Evolutionary conservation across 1,139 yeast genomes (phyloP), one percentile per base, ranked within the genome.

Genomic region (Geotrichum aggregatum): DNA sequence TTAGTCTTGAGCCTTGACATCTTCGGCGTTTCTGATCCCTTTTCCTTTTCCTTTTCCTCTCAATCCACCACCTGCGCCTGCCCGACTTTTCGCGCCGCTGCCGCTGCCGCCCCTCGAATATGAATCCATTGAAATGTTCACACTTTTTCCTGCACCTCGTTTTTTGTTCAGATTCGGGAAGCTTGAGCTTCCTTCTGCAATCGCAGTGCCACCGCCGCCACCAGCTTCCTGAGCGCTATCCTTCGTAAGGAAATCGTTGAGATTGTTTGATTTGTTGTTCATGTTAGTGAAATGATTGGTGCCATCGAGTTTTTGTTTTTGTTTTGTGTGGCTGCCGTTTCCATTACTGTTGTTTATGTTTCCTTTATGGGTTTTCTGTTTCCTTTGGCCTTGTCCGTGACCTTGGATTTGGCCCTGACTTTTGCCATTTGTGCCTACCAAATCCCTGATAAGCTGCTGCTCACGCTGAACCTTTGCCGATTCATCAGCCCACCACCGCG

Each of bases 401-500:
- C n/a, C n/a, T n/a, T n/a, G n/a, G n/a, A n/a, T n/a, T n/a, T n/a
- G n/a, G n/a, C n/a, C n/a, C n/a, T n/a, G n/a, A n/a, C n/a, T n/a
- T n/a, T n/a, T n/a, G n/a, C n/a, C n/a, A n/a, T n/a, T 28, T 30
- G 31, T 43, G 18, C 45, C 41, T 5, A 47, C 53, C 16, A 50
- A 35, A 21, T 35, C 35, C 16, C 31, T 36, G 10, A 50, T 39
- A 11, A 50, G 14, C 22, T 47, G 47, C 21, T 47, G 50, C 31
- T 53, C 56, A 14, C 28, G 21, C 41, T 84, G 89, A 7, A 82
- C 84, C 47, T 78, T 70, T 19, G 72, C 72, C 38, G 85, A 74
- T 62, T 87, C 95, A 58, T 79, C 81, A 47, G 78, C 84, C 91
- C 94, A 87, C 95, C 95, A 87, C 56, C 70, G 74, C 18, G 82